phyloP scores from a whole-genome alignment of 257 asterid genomes.

The Avicennia marina region DNA sequence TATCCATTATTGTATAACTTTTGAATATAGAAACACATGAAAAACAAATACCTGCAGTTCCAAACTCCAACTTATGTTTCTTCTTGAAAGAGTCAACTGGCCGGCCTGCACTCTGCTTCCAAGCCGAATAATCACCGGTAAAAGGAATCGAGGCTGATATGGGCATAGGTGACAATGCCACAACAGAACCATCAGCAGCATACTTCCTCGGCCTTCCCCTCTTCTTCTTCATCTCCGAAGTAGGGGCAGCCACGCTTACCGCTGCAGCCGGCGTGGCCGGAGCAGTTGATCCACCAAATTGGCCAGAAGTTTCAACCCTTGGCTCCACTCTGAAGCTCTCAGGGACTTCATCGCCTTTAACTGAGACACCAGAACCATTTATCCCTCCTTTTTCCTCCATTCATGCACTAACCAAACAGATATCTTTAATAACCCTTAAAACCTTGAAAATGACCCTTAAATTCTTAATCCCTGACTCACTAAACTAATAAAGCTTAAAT shows the following conservation, averaged over 20 bases:
- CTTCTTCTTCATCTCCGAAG: constrained; percentile 59
- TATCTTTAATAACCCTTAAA: constrained; percentile 22
- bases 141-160: constrained; percentile 92
- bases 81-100: constrained; percentile 58
- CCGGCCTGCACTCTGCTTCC: constrained; percentile 46
- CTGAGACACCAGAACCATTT: constrained; percentile 42
- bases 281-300: constrained; percentile 43
- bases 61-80: constrained; percentile 60
- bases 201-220: constrained; percentile 93
- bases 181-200: constrained; percentile 52
- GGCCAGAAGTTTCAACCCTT: constrained; percentile 40
- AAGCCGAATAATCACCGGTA: constrained; percentile 62
- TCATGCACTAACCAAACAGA: constrained; percentile 33
- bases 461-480: constrained; percentile 21
- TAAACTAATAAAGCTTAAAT: constrained; percentile 23
- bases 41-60: constrained; percentile 45
- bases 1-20: not conserved
- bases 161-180: constrained; percentile 93
- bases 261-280: constrained; percentile 31
- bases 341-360: constrained; percentile 56
- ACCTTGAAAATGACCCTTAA: constrained; percentile 24
- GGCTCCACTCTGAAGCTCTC: constrained; percentile 56
- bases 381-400: constrained; percentile 75
- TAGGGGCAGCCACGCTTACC: constrained; percentile 20
- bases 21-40: not conserved